Evolutionary conservation across 2,329 filamentous ascomycete species (phyloP), one percentile per base, ranked within the genome.

Genomic region (Calonectria pseudoreteaudii): DNA sequence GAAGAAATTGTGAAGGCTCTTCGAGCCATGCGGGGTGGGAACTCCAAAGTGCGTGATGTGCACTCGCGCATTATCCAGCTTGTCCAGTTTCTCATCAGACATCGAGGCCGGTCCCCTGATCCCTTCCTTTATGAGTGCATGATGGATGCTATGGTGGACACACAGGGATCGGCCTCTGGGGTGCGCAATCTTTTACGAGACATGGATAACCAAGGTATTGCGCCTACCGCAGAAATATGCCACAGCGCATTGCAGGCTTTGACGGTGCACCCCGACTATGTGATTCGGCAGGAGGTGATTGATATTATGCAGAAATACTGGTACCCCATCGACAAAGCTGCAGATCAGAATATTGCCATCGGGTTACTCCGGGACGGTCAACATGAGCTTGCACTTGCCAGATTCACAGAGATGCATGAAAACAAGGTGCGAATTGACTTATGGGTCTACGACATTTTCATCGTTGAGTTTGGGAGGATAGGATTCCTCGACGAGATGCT

Each of bases 221-320:
- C 90, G 52, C 88, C 91, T 10, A 94, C 95, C 77, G 88, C 89
- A 0, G 87, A 88, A 4, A 89, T 94, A 2, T 96, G 94, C 79
- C 93, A 96, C 83, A 91, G 91, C 74, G 91, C 93, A 3, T 85
- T 98, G 26, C 75, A 94, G 88, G 93, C 91, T 7, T 87, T 98
- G 30, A 91, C 94, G 0, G 91, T 97, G 11, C 97, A 98, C 82
- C 95, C 96, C 0, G 94, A 98, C 83, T 96, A 97, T 79, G 78
- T 95, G 8, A 86, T 97, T 30, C 92, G 95, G 44, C 90, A 91
- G 68, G 88, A 93, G 44, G 88, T 98, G 4, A 86, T 98, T 49
- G 86, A 91, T 69, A 92, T 93, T 70, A 95, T 97, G 93, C 91
- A 91, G 79, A 88, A 91, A 70, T 89, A 91, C 75, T 98, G 95